A percentile compares a stretch with the other conserved stretches of the same genome.
phyloP scores from a whole-genome alignment of 176 grass and related monocot species.

The Hyparrhenia diplandra region DNA sequence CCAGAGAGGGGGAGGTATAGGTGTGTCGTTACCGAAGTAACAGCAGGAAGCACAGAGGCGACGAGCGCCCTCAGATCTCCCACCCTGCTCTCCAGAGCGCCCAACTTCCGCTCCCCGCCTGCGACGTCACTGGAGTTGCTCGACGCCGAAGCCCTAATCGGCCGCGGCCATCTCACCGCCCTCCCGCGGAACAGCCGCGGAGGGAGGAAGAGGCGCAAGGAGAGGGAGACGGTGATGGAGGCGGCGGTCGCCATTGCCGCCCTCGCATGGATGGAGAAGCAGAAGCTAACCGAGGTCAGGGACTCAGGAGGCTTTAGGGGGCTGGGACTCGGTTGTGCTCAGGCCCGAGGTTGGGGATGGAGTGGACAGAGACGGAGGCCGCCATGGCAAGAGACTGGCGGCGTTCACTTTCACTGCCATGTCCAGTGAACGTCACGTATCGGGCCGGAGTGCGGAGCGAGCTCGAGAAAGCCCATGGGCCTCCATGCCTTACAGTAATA shows the following conservation, averaged over 20 bases:
- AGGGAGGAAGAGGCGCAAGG: not conserved
- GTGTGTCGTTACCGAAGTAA: constrained; percentile 28
- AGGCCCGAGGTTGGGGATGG: not conserved
- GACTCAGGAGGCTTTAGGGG: not conserved
- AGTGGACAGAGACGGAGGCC: not conserved
- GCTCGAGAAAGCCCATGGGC: not conserved
- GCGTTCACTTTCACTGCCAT: not conserved
- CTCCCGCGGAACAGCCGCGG: not conserved
- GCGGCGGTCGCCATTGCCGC: constrained; percentile 48
- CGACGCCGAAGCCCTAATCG: constrained; percentile 47
- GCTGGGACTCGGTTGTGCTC: not conserved
- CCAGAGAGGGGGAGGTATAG: not conserved
- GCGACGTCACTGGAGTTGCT: not conserved
- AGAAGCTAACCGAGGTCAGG: not conserved
- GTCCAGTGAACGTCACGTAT: not conserved
- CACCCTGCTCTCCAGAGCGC: constrained; percentile 24
- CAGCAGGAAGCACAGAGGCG: constrained; percentile 29
- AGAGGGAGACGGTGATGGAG: constrained; percentile 9
- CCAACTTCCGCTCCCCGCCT: constrained; percentile 2
- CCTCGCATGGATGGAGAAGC: constrained; percentile 38
- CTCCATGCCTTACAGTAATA: no score
- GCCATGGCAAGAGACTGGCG: not conserved
- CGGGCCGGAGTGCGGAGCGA: not conserved
- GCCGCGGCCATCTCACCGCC: not conserved
- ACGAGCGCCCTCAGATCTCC: constrained; percentile 43